Base-by-base conservation (phyloP, 768 basidiomycete genomes). In the Lanmaoa pseudosensibilis region DNA sequence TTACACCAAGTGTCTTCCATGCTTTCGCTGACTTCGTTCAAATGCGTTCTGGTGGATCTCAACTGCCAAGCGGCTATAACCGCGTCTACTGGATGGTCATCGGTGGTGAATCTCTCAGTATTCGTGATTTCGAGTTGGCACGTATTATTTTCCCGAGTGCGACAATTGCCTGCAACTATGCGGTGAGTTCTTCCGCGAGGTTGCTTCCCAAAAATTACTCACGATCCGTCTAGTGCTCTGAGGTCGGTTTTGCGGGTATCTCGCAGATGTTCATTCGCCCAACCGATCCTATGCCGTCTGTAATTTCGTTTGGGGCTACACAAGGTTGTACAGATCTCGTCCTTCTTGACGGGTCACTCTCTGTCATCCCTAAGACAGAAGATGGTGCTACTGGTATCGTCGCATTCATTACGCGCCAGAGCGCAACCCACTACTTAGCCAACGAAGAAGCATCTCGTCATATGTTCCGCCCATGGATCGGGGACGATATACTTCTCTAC, bases 11-110 rank as follows among this genome's bases (percentile, higher is more conserved):
- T 16, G 67, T 71, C 55, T 70, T 70, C 63, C 63, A 63, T 33
- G 61, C 67, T 33, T 70, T 70, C 43, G 69, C 60, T 10, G 69
- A 70, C 48, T 70, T 67, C 2, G 65, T 58, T 43, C 63, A 61
- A 49, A 59, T 69, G 54, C 65, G 62, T 10, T 53, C 55, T 36
- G 53, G 55, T 21, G 64, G 52, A 25, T 58, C 64, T 16, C 32
- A 40, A 9, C 43, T 66, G 0, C 62, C 67, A 19, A 44, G 50
- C 6, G 67, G 67, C 10, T 71, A 66, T 40, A 61, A 60, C 12
- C 65, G 69, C 25, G 45, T 70, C 21, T 70, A 71, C 52, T 71
- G 69, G 69, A 71, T 71, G 69, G 65, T 71, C 23, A 71, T 70
- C n/a, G 63, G 69, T 13, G 69, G 69, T 3, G 67, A 70, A 60